Percentiles rank a stretch among this genome's conserved stretches.
Conservation (phyloP, 495 filamentous ascomycete species). For the Penicillium verhagenii region DNA sequence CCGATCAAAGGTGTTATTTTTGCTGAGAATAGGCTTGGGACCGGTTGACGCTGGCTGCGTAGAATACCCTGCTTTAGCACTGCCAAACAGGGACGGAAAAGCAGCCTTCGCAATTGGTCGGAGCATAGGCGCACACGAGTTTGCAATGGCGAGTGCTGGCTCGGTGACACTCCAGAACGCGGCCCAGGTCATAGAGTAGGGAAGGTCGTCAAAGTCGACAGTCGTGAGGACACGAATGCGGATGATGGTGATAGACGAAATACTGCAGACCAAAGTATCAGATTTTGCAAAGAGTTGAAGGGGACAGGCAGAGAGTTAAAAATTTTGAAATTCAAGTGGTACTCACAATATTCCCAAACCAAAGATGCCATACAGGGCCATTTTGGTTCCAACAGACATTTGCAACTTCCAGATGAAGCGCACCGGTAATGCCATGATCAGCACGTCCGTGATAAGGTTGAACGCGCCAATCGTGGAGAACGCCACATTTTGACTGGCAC, state of each 20-base stretch:
- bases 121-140: conserved; percentile 26
- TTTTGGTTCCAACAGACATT: conserved; percentile 19
- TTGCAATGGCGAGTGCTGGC: conserved; percentile 20
- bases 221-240: conserved; percentile 23
- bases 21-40: conserved; percentile 2
- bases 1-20: conserved; percentile 5
- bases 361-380: conserved; percentile 20
- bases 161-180: conserved; percentile 28
- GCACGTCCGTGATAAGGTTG: conserved; percentile 41
- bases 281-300: too few species aligned
- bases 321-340: too few species aligned
- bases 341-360: conserved; percentile 20
- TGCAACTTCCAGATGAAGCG: conserved; percentile 41
- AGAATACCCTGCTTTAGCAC: conserved; percentile 12
- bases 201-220: conserved; percentile 18
- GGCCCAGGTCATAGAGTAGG: conserved; percentile 28
- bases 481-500: conserved; percentile 21
- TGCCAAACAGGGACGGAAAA: conserved; percentile 17
- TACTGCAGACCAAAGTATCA: conserved; percentile 5
- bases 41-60: conserved; percentile 7
- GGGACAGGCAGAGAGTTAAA: too few species aligned
- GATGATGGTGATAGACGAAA: conserved; percentile 26
- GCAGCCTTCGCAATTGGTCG: conserved; percentile 18
- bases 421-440: conserved; percentile 42
- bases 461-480: conserved; percentile 28